phyloP scores from a whole-genome alignment of 1,284 basidiomycete species.

The Macrocybe sp. region DNA sequence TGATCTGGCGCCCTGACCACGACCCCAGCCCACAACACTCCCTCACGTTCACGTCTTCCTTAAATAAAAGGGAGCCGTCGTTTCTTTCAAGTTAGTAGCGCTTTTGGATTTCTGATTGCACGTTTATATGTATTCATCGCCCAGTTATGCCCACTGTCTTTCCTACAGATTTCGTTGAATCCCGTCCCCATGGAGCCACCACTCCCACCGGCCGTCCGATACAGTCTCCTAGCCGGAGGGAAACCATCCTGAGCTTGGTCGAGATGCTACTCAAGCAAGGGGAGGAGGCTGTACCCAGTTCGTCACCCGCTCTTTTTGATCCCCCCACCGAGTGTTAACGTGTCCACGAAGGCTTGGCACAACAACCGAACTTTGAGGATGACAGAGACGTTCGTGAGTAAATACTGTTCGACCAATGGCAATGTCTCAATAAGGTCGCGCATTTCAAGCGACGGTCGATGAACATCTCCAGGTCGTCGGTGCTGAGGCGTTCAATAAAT shows the following conservation, averaged over 20 bases:
- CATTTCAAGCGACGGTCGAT: slow-evolving; percentile 51
- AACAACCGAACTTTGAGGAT: slow-evolving; percentile 48
- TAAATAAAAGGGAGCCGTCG: too few species aligned
- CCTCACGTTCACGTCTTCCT: too few species aligned
- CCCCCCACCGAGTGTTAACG: background rate
- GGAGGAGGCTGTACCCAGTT: slow-evolving; percentile 39
- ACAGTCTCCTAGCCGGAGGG: slow-evolving; percentile 33
- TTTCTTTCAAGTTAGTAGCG: too few species aligned
- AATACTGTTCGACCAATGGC: background rate
- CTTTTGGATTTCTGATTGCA: too few species aligned
- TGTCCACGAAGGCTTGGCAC: slow-evolving; percentile 8
- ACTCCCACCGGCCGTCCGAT: slow-evolving; percentile 13
- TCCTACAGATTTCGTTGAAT: slow-evolving; percentile 11
- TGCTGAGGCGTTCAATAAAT: slow-evolving; percentile 56
- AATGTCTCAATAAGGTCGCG: background rate
- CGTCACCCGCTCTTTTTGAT: slow-evolving; percentile 14
- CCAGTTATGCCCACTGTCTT: slow-evolving; percentile 11
- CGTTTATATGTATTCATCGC: background rate
- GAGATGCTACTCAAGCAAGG: slow-evolving; percentile 59
- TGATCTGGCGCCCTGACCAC: background rate
- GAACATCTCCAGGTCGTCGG: slow-evolving; percentile 62
- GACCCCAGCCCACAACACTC: background rate
- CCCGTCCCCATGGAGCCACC: slow-evolving; percentile 11
- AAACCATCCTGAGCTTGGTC: slow-evolving; percentile 61
- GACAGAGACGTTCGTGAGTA: slow-evolving; percentile 62